Base-by-base conservation (phyloP, 768 basidiomycete species). In the Pleurotus tuoliensis region DNA sequence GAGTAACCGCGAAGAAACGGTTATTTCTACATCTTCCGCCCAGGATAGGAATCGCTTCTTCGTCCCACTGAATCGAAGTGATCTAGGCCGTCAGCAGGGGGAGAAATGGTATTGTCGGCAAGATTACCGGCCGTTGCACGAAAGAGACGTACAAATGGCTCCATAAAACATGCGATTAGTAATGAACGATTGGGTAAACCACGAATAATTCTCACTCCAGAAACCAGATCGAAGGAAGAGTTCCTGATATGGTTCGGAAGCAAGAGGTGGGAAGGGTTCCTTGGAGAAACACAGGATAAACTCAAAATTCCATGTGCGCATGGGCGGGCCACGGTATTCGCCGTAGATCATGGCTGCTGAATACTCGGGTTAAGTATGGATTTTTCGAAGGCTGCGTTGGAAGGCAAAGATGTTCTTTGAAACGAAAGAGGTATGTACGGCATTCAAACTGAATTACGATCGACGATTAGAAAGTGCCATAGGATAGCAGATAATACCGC, bases 311-410 rank as follows among this genome's bases (percentile, higher is more conserved):
- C 51, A 41, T 53, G 51, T 53, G 51, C 15, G 2, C 15, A 12
- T 11, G 18, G 38, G 13, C 24, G 7, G 15, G 11, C 5, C 15
- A 4, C 22, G 18, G 41, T n/a, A 50, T 27, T 22, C n/a, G 27
- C 24, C 15, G 37, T 50, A 50, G 11, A 47, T 47, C 46, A 27
- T 15, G n/a, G 38, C 48, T 34, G 25, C 15, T 53, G 51, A 53
- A 18, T 39, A 53, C 20, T 53, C 51, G 51, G 51, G 41, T 18
- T 53, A 53, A 53, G 39, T 16, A 22, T 53, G 51, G 51, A 41
- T 18, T 18, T 51, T 51, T 37, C 30, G 13, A 15, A 24, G 18
- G 47, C 6, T 48, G 8, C 16, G 8, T 18, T 38, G 12, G 27
- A 50, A 50, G 22, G 48, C 11, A 9, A 11, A 41, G 22, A 39